These are phyloP conservation scores for Westerdykella ornata DNA, from an alignment of 2,329 filamentous ascomycete genomes.

Conservation along the genomic window DNA sequence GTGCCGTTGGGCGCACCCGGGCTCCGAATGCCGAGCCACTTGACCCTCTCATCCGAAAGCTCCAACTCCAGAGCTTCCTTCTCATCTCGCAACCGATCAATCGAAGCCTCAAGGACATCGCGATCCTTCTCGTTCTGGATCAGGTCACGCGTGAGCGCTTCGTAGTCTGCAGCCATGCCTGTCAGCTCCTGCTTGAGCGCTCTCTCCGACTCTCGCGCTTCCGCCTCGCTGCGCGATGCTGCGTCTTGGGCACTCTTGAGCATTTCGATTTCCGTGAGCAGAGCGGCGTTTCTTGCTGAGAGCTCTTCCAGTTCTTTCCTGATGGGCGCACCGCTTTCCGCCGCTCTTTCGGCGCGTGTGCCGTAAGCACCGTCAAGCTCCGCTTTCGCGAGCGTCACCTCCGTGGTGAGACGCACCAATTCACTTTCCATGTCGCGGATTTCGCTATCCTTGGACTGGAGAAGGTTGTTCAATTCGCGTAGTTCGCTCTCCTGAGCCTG, in stretches of 20 bases:
- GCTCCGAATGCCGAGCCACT: conserved; percentile 56
- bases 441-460: conserved; percentile 3
- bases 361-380: conserved; percentile 95
- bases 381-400: conserved; percentile 83
- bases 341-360: conserved; percentile 59
- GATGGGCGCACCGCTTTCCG: conserved; percentile 55
- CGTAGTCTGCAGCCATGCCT: conserved; percentile 63
- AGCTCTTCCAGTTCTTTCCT: conserved; percentile 56
- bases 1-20: conserved; percentile 35
- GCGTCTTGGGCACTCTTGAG: conserved; percentile 36
- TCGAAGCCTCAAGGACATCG: conserved; percentile 55
- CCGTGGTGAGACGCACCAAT: conserved; percentile 60
- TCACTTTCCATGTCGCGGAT: conserved; percentile 51
- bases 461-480: not conserved
- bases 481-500: conserved; percentile 30
- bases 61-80: conserved; percentile 58
- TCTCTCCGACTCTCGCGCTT: conserved; percentile 35
- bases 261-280: conserved; percentile 40
- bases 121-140: conserved; percentile 67
- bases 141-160: conserved; percentile 61
- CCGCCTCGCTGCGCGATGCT: conserved; percentile 31
- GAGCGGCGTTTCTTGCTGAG: conserved; percentile 39
- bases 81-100: conserved; percentile 59
- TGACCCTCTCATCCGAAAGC: conserved; percentile 60
- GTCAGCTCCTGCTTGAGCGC: conserved; percentile 58